phyloP scores from a whole-genome alignment of 2,329 filamentous ascomycete species.

The Aspergillus quadrilineatus region DNA sequence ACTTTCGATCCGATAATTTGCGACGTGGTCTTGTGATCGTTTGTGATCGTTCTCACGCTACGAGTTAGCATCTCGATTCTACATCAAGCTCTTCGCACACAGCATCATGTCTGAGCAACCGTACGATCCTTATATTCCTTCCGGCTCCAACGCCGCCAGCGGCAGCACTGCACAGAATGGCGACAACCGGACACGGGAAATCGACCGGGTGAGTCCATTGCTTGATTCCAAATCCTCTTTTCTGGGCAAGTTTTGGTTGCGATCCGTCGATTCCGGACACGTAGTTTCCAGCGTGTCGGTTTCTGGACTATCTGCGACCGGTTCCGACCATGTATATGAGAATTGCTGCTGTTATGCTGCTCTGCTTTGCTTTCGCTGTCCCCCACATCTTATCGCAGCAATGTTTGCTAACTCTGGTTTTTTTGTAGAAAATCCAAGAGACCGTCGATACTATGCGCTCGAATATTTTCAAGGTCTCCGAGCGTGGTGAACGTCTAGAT shows the following conservation, averaged over 20 bases:
- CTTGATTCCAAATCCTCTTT: background rate
- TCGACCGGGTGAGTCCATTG: slow-evolving; percentile 74
- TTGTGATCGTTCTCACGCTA: slow-evolving; percentile 20
- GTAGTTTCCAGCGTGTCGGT: background rate
- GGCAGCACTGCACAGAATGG: slow-evolving; percentile 54
- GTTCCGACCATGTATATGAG: background rate
- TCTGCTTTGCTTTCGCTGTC: background rate
- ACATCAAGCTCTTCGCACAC: slow-evolving; percentile 16
- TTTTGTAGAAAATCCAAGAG: slow-evolving; percentile 85
- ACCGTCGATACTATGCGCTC: slow-evolving; percentile 93
- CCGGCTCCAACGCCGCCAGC: slow-evolving; percentile 54
- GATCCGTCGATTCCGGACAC: background rate
- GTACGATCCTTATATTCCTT: slow-evolving; percentile 88
- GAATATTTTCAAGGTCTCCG: slow-evolving; percentile 94
- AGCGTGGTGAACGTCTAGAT: slow-evolving; percentile 87
- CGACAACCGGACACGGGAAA: slow-evolving; percentile 67
- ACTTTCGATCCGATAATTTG: slow-evolving; percentile 10
- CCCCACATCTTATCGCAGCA: background rate
- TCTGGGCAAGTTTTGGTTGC: background rate
- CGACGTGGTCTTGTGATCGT: slow-evolving; percentile 20
- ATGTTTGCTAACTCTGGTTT: slow-evolving; percentile 22
- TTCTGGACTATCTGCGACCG: background rate
- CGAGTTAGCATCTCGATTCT: slow-evolving; percentile 9
- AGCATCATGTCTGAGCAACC: slow-evolving; percentile 61
- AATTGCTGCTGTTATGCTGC: background rate